Conservation (phyloP, 2,329 filamentous ascomycete genomes). For the Cryphonectria japonica region DNA sequence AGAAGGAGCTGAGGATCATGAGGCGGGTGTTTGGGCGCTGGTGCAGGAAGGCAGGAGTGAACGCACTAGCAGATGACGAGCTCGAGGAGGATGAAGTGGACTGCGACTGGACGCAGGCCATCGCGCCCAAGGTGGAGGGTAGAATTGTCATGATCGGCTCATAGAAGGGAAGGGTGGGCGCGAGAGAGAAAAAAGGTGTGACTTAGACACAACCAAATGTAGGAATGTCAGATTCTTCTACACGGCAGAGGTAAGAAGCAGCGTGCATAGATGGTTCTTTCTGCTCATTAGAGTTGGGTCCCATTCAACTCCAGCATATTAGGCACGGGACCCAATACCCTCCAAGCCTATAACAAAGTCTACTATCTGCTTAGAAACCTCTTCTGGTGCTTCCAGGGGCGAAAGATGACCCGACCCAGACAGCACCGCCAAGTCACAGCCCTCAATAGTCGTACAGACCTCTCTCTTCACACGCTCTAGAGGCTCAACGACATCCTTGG, state of each 20-base stretch:
- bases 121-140: slow-evolving; percentile 77
- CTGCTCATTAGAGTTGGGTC: neutral
- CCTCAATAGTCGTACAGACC: slow-evolving; percentile 31
- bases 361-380: slow-evolving; percentile 31
- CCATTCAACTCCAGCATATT: neutral
- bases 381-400: slow-evolving; percentile 27
- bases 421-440: slow-evolving; percentile 28
- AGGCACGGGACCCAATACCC: neutral
- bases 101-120: slow-evolving; percentile 79
- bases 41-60: slow-evolving; percentile 69
- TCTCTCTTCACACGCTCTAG: slow-evolving; percentile 36
- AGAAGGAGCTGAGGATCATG: slow-evolving; percentile 65
- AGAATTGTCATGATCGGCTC: slow-evolving; percentile 62
- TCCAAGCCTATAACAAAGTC: slow-evolving; percentile 25
- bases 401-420: slow-evolving; percentile 29
- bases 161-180: neutral
- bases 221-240: neutral
- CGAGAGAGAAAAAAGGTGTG: neutral
- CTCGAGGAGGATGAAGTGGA: slow-evolving; percentile 63
- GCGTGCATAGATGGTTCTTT: neutral
- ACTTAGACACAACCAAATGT: neutral
- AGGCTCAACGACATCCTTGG: slow-evolving; percentile 40
- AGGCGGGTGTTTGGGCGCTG: slow-evolving; percentile 73
- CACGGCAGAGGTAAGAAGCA: neutral
- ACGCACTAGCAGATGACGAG: slow-evolving; percentile 55